Percentiles rank a stretch among this genome's conserved stretches.
Conservation (phyloP, 345 rosid species). For the Eucalyptus tenuipes region DNA sequence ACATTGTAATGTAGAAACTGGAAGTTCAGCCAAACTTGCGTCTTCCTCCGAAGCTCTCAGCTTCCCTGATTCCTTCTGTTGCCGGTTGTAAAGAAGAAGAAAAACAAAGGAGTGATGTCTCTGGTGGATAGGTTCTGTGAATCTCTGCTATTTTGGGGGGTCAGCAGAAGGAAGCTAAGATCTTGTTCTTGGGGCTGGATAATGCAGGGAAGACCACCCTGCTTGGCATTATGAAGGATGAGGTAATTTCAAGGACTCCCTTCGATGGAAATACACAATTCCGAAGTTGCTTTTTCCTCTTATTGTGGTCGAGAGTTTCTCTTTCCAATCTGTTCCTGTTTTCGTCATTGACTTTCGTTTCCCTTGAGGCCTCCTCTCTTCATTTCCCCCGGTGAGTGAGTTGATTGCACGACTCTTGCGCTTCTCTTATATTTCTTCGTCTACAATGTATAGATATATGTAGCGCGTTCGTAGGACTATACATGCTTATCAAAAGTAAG, state of each 20-base stretch:
- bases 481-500: not conserved
- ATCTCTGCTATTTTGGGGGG: too few relatives aligned
- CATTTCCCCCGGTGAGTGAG: not conserved
- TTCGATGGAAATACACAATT: not conserved
- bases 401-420: not conserved
- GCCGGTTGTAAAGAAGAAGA: too few relatives aligned
- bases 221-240: not conserved
- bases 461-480: accelerated
- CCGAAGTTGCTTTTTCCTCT: too few relatives aligned
- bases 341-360: not conserved
- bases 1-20: too few relatives aligned
- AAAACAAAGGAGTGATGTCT: too few relatives aligned
- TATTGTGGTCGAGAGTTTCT: not conserved
- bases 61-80: too few relatives aligned
- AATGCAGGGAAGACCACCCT: not conserved
- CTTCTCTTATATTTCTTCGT: not conserved
- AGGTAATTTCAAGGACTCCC: not conserved
- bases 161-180: too few relatives aligned
- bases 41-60: too few relatives aligned
- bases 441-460: accelerated
- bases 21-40: too few relatives aligned
- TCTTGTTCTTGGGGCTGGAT: not conserved
- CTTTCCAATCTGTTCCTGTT: not conserved
- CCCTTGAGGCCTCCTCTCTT: not conserved
- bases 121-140: too few relatives aligned